Conservation (phyloP, 176 grass and related monocot species). For the Aegilops tauschii region DNA sequence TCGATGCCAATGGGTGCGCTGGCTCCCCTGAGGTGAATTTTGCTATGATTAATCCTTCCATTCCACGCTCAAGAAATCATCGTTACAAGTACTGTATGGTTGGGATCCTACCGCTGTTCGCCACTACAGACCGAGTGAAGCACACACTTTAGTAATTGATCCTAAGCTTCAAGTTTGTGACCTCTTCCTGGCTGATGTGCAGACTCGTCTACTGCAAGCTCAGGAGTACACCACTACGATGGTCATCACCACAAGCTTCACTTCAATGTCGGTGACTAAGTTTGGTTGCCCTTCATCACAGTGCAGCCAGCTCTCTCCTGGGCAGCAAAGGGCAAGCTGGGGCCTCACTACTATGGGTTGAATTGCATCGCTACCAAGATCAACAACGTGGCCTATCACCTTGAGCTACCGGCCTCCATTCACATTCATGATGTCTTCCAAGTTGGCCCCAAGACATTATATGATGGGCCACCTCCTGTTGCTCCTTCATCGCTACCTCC, state of each 20-base stretch:
- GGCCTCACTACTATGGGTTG: neutral
- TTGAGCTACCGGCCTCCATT: neutral
- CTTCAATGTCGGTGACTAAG: neutral
- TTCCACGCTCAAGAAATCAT: too few species aligned
- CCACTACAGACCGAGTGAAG: too few species aligned
- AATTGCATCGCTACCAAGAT: neutral
- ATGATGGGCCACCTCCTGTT: neutral
- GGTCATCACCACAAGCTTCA: neutral
- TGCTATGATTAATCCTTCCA: too few species aligned
- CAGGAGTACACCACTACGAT: neutral
- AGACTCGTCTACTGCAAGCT: neutral
- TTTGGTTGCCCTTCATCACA: neutral
- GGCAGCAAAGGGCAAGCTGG: neutral
- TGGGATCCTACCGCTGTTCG: too few species aligned
- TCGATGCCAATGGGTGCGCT: too few species aligned
- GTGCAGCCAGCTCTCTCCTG: too few species aligned
- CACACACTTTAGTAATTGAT: too few species aligned
- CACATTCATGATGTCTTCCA: neutral
- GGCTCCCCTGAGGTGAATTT: too few species aligned
- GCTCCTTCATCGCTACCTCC: neutral
- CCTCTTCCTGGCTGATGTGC: too few species aligned
- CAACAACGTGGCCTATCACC: neutral
- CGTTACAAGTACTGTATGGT: too few species aligned
- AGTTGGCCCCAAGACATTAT: neutral
- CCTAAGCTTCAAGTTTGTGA: too few species aligned